Evolutionary conservation across 345 rosid species (phyloP).

Genomic region (Mangifera indica): DNA sequence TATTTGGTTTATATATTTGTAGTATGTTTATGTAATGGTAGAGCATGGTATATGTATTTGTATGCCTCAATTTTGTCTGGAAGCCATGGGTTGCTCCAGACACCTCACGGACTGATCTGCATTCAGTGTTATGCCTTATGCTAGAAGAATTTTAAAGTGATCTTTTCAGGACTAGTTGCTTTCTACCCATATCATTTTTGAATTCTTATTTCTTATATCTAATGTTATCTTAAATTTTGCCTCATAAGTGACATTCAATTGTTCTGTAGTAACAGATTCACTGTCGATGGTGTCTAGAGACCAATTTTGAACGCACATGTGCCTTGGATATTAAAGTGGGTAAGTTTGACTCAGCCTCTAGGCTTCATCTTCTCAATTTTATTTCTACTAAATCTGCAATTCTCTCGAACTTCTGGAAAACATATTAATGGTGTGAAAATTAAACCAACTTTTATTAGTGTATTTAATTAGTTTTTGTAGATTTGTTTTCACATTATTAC

Average conservation of each 20-base stretch:
- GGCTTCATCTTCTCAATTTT: not conserved
- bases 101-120: not conserved
- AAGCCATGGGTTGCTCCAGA: too few species aligned
- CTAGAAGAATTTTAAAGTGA: not conserved
- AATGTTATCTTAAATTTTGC: not conserved
- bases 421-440: not conserved
- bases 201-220: constrained; percentile 7
- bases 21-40: too few species aligned
- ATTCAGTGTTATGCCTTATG: not conserved
- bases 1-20: too few species aligned
- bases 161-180: not conserved
- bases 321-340: constrained; percentile 75
- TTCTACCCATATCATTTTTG: too few species aligned
- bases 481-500: too few species aligned
- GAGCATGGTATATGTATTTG: too few species aligned
- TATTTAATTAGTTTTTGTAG: too few species aligned
- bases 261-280: constrained; percentile 60
- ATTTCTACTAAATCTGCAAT: not conserved
- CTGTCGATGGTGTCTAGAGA: constrained; percentile 74
- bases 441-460: too few species aligned
- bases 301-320: constrained; percentile 57
- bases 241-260: not conserved
- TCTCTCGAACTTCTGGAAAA: not conserved
- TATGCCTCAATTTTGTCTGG: too few species aligned
- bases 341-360: constrained; percentile 32